Conservation (phyloP, 2,329 filamentous ascomycete species). For the Apiospora sp. region DNA sequence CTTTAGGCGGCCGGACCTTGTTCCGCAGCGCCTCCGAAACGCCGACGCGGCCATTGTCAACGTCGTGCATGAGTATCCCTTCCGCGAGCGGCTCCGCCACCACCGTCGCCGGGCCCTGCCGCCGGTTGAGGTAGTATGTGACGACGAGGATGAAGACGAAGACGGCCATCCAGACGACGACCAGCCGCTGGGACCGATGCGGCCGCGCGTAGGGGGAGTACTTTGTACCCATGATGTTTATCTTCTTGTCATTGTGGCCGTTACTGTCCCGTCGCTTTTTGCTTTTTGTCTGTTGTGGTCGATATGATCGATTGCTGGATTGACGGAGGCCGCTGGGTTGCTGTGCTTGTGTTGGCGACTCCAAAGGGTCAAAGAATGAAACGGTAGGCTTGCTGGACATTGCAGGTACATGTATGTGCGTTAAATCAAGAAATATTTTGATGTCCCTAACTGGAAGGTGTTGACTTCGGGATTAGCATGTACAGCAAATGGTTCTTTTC, state of each 20-base stretch:
- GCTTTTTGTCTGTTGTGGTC: neutral
- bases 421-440: neutral
- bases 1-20: conserved; percentile 9
- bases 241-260: neutral
- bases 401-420: neutral
- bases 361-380: too few species aligned
- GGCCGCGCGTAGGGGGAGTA: conserved; percentile 42
- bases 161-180: conserved; percentile 39
- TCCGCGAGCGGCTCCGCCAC: neutral
- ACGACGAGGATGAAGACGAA: conserved; percentile 36
- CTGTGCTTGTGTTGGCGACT: too few species aligned
- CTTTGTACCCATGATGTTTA: neutral
- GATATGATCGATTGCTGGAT: neutral
- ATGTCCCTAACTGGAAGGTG: too few species aligned
- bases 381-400: too few species aligned
- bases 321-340: too few species aligned
- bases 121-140: conserved; percentile 39
- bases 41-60: neutral
- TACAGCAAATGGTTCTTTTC: neutral
- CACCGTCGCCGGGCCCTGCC: conserved; percentile 27
- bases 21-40: neutral
- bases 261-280: neutral
- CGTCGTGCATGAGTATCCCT: neutral
- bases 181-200: conserved; percentile 37
- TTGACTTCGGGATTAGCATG: too few species aligned